Evolutionary conservation across 2,329 filamentous ascomycete genomes (phyloP), one percentile per base, ranked within the genome.

Genomic region (Fusarium caatingaense): DNA sequence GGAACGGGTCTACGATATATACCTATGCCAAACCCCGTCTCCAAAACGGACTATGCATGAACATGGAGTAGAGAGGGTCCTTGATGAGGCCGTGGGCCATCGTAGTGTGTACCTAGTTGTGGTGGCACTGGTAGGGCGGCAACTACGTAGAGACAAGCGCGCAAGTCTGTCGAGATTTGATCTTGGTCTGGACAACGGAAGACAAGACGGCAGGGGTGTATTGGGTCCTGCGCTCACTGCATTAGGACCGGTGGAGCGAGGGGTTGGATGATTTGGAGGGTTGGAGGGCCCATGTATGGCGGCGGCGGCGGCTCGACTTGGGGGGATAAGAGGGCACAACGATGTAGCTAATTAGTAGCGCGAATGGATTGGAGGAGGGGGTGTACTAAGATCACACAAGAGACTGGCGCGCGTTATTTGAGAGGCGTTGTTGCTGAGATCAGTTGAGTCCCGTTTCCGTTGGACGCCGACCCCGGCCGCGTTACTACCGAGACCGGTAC

Each of bases 1-100:
- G 78, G 79, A 79, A 79, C 76, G 75, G 80, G 77, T 78, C 78
- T 79, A 79, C 78, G 81, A 84, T 85, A 85, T 85, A 84, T 84
- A 84, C 72, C 69, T 70, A 71, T 67, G 64, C 65, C 68, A 69
- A 71, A 71, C 62, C 66, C 65, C 67, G 63, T 74, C 69, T 60
- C 60, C 66, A 68, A 73, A 70, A 73, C 64, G 69, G 75, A 69
- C 76, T 76, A 78, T 80, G 78, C 78, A 80, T 79, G 77, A 75
- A 74, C 76, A 80, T 79, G 78, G 78, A 78, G 77, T 77, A 74
- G 67, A 72, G 76, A 78, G 77, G 76, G 77, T 78, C 78, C 70
- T 66, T 72, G 65, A 73, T 71, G 66, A 72, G 64, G 64, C 63
- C 58, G 58, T 63, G 67, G 64, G 65, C 58, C 71, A 73, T 71